A percentile compares a stretch with the other conserved stretches of the same genome.
Evolutionary conservation across 2,329 filamentous ascomycete genomes (phyloP).

Genomic region (Curvularia verruculosa): DNA sequence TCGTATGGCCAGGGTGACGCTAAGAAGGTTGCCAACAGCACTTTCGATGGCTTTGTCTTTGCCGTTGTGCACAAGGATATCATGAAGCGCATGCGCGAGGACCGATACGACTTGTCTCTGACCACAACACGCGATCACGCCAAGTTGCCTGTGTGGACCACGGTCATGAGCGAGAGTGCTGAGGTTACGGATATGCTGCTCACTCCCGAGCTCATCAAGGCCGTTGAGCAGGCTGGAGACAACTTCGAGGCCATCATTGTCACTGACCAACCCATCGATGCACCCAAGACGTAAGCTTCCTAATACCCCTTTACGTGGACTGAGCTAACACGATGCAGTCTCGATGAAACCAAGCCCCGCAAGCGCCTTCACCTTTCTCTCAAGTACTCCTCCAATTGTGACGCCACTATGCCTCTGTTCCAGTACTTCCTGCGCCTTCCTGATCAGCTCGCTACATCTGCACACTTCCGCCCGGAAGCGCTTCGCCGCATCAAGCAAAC

Average conservation of each 20-base stretch:
- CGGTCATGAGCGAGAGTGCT: conserved; percentile 95
- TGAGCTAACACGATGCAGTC: conserved; percentile 54
- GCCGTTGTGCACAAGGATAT: conserved; percentile 92
- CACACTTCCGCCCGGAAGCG: conserved; percentile 88
- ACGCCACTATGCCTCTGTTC: conserved; percentile 76
- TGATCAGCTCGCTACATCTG: conserved; percentile 76
- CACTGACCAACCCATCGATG: conserved; percentile 86
- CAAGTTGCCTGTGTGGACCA: conserved; percentile 88
- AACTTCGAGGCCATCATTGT: conserved; percentile 84
- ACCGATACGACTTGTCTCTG: conserved; percentile 92
- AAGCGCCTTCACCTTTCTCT: conserved; percentile 84
- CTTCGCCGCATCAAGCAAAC: conserved; percentile 79
- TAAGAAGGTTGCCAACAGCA: conserved; percentile 67
- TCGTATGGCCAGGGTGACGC: conserved; percentile 65
- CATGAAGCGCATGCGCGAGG: conserved; percentile 89
- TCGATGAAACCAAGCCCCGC: conserved; percentile 81
- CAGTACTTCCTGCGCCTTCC: conserved; percentile 82
- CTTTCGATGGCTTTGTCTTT: conserved; percentile 91
- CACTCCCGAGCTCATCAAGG: conserved; percentile 84
- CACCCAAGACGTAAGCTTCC: conserved; percentile 75
- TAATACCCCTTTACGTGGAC: background rate
- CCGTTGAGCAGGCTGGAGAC: conserved; percentile 75
- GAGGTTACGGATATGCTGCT: conserved; percentile 89
- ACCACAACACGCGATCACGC: conserved; percentile 91
- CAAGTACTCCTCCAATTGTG: conserved; percentile 65